Percentiles rank a stretch among this genome's conserved stretches.
These are phyloP conservation scores for Gloeopeniophorella convolvens DNA, from an alignment of 768 basidiomycete species.

Conservation along the genomic window DNA sequence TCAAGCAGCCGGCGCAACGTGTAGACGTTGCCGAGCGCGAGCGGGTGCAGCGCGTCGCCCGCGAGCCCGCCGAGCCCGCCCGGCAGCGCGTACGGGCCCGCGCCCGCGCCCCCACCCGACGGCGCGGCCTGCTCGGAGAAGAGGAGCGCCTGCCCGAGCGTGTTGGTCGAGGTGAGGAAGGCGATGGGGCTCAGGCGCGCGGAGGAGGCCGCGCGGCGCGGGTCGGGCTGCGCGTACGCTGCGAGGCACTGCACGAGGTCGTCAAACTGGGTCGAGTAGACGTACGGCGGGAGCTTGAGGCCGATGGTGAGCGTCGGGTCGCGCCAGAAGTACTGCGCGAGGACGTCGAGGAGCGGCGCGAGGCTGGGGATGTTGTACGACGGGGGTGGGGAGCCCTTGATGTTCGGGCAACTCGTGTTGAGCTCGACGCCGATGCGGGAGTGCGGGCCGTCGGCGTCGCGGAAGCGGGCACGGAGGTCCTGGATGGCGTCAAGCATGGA, in stretches of 20 bases:
- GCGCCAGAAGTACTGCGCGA: conserved; percentile 41
- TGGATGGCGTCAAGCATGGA: conserved; percentile 58
- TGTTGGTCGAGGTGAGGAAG: conserved; percentile 21
- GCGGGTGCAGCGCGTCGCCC: conserved; percentile 66
- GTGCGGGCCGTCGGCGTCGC: conserved; percentile 24
- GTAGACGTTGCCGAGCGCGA: conserved; percentile 74
- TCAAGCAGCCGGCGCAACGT: conserved; percentile 50
- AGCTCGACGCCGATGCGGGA: conserved; percentile 65
- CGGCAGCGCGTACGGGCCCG: conserved; percentile 50
- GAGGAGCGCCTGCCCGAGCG: conserved; percentile 17
- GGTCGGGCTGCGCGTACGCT: conserved; percentile 14
- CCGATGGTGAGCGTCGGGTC: conserved; percentile 64
- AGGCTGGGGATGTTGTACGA: conserved; percentile 56
- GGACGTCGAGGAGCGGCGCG: conserved; percentile 44
- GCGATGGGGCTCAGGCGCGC: conserved; percentile 15
- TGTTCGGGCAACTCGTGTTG: conserved; percentile 85
- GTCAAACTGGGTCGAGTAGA: conserved; percentile 17
- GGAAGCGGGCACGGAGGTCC: conserved; percentile 38
- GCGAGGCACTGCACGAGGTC: conserved; percentile 12
- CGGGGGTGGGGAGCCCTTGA: conserved; percentile 51
- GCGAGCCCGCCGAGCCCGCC: conserved; percentile 65
- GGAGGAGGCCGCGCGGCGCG: conserved; percentile 13
- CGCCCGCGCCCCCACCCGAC: neutral
- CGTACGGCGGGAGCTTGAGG: conserved; percentile 41
- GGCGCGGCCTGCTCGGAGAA: conserved; percentile 8